Evolutionary conservation across 208 protist genomes (phyloP).

Genomic region (Porcisia hertigi): DNA sequence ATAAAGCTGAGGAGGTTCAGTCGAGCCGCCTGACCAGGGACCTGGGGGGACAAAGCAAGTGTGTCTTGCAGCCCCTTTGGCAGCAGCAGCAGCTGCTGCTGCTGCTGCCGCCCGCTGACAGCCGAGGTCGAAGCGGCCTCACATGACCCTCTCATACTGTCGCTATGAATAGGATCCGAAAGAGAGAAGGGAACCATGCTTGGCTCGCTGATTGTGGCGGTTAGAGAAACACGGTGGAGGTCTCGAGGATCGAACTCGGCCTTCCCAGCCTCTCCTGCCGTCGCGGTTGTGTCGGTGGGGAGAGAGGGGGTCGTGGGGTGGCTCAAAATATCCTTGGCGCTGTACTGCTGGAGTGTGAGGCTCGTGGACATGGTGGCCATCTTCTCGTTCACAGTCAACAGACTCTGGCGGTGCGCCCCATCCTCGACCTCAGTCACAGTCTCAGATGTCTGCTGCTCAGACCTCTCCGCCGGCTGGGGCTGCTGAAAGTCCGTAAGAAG

Average conservation of each 20-base stretch:
- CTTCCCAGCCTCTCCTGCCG: not conserved
- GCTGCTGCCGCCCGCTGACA: not conserved
- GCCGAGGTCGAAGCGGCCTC: not conserved
- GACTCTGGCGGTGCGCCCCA: not conserved
- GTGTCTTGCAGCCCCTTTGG: not conserved
- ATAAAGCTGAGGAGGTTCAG: constrained; percentile 82
- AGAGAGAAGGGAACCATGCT: constrained; percentile 56
- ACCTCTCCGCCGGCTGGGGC: not conserved
- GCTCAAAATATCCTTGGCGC: not conserved
- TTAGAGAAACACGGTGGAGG: not conserved
- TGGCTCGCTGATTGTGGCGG: constrained; percentile 27
- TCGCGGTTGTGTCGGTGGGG: not conserved
- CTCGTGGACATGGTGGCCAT: not conserved
- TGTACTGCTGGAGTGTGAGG: not conserved
- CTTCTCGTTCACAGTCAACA: not conserved
- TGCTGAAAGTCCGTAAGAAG: constrained; percentile 30
- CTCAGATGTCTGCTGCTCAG: not conserved
- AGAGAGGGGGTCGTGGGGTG: not conserved
- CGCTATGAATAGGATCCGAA: not conserved
- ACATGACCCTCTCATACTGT: not conserved
- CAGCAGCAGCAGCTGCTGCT: not conserved
- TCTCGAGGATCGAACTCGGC: not conserved
- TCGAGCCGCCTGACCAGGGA: constrained; percentile 3
- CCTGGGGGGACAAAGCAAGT: not conserved
- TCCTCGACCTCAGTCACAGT: not conserved